These are phyloP conservation scores for Aulographum hederae DNA, from an alignment of 2,329 filamentous ascomycete genomes.

Conservation along the genomic window DNA sequence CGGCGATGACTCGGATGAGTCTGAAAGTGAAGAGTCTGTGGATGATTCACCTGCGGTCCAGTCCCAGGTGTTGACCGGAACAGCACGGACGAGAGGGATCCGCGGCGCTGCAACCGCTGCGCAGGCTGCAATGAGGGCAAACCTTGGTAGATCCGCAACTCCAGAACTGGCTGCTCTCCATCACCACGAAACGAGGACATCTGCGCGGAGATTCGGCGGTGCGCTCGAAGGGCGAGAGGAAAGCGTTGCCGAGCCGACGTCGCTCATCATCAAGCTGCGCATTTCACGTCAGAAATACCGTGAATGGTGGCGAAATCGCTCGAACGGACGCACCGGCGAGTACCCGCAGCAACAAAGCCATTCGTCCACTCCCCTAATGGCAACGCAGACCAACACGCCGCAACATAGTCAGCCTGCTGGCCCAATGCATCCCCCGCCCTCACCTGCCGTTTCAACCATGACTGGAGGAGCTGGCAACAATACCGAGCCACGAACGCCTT, in stretches of 20 bases:
- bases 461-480: no score
- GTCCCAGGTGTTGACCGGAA: slow-evolving; percentile 41
- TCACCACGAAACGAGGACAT: slow-evolving; percentile 56
- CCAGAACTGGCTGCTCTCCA: slow-evolving; percentile 54
- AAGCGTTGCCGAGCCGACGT: slow-evolving; percentile 47
- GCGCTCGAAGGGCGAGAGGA: slow-evolving; percentile 53
- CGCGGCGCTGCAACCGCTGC: slow-evolving; percentile 75
- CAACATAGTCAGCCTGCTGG: slow-evolving; percentile 16
- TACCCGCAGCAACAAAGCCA: slow-evolving; percentile 16
- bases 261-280: slow-evolving; percentile 54
- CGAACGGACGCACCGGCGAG: slow-evolving; percentile 17
- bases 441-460: no score
- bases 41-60: slow-evolving; percentile 70
- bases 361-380: slow-evolving; percentile 19
- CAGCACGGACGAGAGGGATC: slow-evolving; percentile 72
- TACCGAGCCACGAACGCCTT: no score
- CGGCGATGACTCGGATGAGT: slow-evolving; percentile 68
- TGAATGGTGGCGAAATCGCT: slow-evolving; percentile 41
- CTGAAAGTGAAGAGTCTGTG: slow-evolving; percentile 74
- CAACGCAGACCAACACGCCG: slow-evolving; percentile 22
- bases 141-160: slow-evolving; percentile 65
- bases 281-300: slow-evolving; percentile 55
- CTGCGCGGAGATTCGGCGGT: slow-evolving; percentile 36
- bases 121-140: slow-evolving; percentile 66
- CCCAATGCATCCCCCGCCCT: slow-evolving; percentile 37